A percentile compares a stretch with the other conserved stretches of the same genome.
These are phyloP conservation scores for Leccinum subgranulosum DNA, from an alignment of 768 basidiomycete genomes.

Conservation along the genomic window DNA sequence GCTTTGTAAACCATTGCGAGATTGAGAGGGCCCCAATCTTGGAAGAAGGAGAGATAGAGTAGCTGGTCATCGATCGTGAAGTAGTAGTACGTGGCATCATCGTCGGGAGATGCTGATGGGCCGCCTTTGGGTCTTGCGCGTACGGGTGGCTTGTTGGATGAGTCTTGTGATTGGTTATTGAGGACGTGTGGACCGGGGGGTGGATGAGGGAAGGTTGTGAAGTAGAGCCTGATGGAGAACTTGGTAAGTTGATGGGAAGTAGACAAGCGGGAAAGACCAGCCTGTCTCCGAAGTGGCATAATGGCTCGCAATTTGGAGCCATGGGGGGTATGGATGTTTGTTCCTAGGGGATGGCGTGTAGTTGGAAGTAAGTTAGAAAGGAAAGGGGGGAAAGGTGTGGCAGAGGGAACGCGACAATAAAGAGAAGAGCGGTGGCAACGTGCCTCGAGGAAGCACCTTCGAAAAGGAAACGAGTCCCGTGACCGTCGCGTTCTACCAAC, in stretches of 20 bases:
- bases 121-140: conserved; percentile 58
- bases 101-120: conserved; percentile 68
- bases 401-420: conserved; percentile 21
- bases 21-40: conserved; percentile 93
- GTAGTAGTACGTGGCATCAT: conserved; percentile 77
- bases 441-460: conserved; percentile 27
- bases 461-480: conserved; percentile 35
- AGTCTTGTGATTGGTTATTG: conserved; percentile 55
- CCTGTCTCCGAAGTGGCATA: conserved; percentile 81
- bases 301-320: conserved; percentile 61
- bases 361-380: background rate
- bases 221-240: conserved; percentile 62
- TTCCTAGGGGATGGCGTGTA: conserved; percentile 5
- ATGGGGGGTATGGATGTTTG: conserved; percentile 23
- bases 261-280: conserved; percentile 28
- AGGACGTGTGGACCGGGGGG: conserved; percentile 62
- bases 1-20: conserved; percentile 92
- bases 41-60: conserved; percentile 89
- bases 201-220: conserved; percentile 84
- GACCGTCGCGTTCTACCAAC: conserved; percentile 34
- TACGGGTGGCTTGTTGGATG: conserved; percentile 55
- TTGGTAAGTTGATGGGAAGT: conserved; percentile 3
- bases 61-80: conserved; percentile 93
- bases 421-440: conserved; percentile 22
- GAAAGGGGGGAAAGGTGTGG: conserved; percentile 5